A percentile compares a stretch with the other conserved stretches of the same genome.
These are phyloP conservation scores for Nyctanthes arbortristis DNA, from an alignment of 257 asterid genomes.

Conservation along the genomic window DNA sequence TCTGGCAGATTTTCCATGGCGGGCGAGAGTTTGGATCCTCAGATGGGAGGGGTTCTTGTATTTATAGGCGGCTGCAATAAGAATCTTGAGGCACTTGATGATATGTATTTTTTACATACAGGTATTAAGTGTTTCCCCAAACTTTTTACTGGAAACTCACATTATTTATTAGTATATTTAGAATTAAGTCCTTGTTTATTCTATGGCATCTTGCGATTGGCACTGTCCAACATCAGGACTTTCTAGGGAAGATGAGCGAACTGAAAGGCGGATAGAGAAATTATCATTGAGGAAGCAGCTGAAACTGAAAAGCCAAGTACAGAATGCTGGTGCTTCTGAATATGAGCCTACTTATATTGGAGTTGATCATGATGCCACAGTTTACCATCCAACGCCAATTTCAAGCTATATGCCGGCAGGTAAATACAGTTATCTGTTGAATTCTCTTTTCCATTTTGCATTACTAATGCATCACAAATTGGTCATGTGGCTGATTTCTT, in stretches of 20 bases:
- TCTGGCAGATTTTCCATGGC: conserved; percentile 93
- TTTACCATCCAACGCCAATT: conserved; percentile 63
- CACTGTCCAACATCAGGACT: conserved; percentile 51
- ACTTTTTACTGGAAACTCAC: conserved; percentile 23
- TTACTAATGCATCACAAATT: conserved; percentile 18
- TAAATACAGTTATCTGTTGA: conserved; percentile 38
- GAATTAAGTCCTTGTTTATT: conserved; percentile 3
- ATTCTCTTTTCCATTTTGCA: conserved; percentile 1
- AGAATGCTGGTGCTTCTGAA: conserved; percentile 36
- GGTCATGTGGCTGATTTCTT: background rate
- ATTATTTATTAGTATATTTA: conserved; percentile 6
- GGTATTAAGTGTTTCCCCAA: conserved; percentile 46
- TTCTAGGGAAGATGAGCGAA: conserved; percentile 58
- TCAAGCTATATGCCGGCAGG: conserved; percentile 71
- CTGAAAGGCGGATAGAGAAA: conserved; percentile 71
- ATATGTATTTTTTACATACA: conserved; percentile 83
- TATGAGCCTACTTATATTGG: conserved; percentile 42
- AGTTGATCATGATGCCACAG: conserved; percentile 42
- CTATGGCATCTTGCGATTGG: conserved; percentile 1
- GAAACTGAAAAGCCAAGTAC: conserved; percentile 84
- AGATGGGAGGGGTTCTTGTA: conserved; percentile 78
- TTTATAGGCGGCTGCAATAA: conserved; percentile 92
- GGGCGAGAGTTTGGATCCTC: conserved; percentile 82
- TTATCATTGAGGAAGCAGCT: conserved; percentile 87
- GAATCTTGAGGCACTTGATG: conserved; percentile 87